phyloP scores from a whole-genome alignment of 2,329 filamentous ascomycete species.

The Ophiostoma pallidulum region DNA sequence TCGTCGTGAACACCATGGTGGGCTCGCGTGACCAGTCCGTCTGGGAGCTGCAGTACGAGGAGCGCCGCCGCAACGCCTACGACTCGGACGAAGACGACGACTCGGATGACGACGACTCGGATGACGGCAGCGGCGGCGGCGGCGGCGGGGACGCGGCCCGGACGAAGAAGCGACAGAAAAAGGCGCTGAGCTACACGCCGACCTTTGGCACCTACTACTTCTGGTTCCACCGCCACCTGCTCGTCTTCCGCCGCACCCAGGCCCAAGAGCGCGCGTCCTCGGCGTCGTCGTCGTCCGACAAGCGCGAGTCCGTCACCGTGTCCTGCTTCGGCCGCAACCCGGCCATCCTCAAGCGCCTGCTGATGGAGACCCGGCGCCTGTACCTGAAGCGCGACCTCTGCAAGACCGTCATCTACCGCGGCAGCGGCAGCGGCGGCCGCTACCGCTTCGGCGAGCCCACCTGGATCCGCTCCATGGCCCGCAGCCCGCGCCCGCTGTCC shows the following conservation, averaged over 20 bases:
- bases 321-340: constrained; percentile 55
- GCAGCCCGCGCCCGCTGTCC: constrained; percentile 50
- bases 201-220: constrained; percentile 59
- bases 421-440: constrained; percentile 32
- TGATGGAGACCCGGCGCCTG: constrained; percentile 46
- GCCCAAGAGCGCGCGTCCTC: constrained; percentile 36
- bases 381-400: constrained; percentile 49
- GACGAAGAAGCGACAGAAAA: constrained; percentile 30
- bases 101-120: constrained; percentile 22
- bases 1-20: constrained; percentile 55
- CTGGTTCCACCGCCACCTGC: constrained; percentile 50
- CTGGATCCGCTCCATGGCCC: constrained; percentile 55
- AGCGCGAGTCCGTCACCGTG: constrained; percentile 50
- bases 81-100: constrained; percentile 31
- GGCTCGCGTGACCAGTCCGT: constrained; percentile 43
- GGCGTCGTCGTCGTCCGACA: constrained; percentile 19
- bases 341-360: constrained; percentile 49
- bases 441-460: constrained; percentile 29
- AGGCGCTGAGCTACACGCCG: constrained; percentile 53
- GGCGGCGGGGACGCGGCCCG: not conserved
- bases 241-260: constrained; percentile 47
- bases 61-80: constrained; percentile 26
- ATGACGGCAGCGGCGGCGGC: constrained; percentile 10
- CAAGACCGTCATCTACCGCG: constrained; percentile 58
- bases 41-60: constrained; percentile 35